Conservation (phyloP, 2,329 filamentous ascomycete genomes). For the Sordariomycetes sp. region DNA sequence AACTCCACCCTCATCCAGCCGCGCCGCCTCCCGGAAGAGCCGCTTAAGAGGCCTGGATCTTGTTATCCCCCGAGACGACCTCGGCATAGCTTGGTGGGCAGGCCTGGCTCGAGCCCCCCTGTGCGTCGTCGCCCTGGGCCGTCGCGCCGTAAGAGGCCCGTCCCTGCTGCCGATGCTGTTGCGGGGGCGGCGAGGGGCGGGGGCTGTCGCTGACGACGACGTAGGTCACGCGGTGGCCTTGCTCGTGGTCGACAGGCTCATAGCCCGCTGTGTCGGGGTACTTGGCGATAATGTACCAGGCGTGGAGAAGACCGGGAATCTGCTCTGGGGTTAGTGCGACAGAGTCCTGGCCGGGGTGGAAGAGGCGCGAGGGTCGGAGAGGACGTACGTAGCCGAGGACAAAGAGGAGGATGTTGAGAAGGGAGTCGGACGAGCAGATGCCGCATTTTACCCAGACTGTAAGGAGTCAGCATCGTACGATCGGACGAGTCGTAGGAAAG, state of each 20-base stretch:
- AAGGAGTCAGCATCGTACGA: conserved; percentile 5
- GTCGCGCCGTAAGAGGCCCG: conserved; percentile 20
- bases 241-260: conserved; percentile 50
- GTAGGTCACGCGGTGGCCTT: conserved; percentile 57
- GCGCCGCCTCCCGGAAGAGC: not conserved
- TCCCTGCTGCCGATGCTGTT: conserved; percentile 18
- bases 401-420: conserved; percentile 93
- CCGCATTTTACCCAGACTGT: conserved; percentile 94
- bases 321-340: conserved; percentile 12
- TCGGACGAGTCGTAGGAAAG: not conserved
- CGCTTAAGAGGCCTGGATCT: conserved; percentile 52
- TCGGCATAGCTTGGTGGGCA: conserved; percentile 78
- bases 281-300: conserved; percentile 96
- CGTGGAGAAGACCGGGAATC: conserved; percentile 82
- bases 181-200: conserved; percentile 20
- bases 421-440: conserved; percentile 79
- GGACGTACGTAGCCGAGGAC: conserved; percentile 52
- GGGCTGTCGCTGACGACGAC: conserved; percentile 55
- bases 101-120: not conserved
- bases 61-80: conserved; percentile 81
- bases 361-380: not conserved
- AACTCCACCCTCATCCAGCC: not conserved
- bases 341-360: not conserved
- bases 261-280: conserved; percentile 72
- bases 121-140: conserved; percentile 21